Evolutionary conservation across 2,329 filamentous ascomycete species (phyloP).

Genomic region (Blastomyces gilchristii): DNA sequence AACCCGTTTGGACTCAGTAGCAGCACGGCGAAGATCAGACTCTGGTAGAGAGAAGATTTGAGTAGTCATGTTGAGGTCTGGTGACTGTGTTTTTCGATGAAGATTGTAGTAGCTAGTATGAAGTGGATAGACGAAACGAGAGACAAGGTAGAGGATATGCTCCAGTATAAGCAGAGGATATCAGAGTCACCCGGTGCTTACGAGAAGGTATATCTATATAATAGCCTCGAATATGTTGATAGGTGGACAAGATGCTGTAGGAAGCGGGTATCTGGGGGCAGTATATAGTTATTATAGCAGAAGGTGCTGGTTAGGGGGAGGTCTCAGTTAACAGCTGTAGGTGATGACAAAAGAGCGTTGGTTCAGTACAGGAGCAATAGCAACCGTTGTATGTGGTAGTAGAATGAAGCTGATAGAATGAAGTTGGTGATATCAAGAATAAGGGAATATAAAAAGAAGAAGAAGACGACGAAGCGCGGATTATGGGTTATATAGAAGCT

Average conservation of each 20-base stretch:
- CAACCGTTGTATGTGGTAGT: background rate
- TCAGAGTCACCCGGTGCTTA: background rate
- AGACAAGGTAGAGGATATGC: background rate
- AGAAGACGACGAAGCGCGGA: background rate
- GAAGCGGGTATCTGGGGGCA: too few species aligned
- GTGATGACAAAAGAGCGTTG: background rate
- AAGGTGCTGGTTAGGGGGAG: background rate
- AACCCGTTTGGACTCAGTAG: conserved; percentile 39
- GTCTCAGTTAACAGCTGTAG: background rate
- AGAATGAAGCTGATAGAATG: background rate
- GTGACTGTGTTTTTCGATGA: background rate
- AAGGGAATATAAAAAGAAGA: background rate
- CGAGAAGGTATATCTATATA: background rate
- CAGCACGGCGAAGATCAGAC: conserved; percentile 45
- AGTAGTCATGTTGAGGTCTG: conserved; percentile 13
- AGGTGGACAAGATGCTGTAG: background rate
- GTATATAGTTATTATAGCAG: background rate
- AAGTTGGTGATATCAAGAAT: background rate
- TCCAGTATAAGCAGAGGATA: background rate
- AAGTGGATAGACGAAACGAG: background rate
- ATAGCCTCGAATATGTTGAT: background rate
- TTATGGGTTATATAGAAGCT: background rate
- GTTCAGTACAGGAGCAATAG: too few species aligned
- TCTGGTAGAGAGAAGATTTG: conserved; percentile 33
- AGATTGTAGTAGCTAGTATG: background rate